Evolutionary conservation across 345 rosid species (phyloP).

Genomic region (Salix suchowensis): DNA sequence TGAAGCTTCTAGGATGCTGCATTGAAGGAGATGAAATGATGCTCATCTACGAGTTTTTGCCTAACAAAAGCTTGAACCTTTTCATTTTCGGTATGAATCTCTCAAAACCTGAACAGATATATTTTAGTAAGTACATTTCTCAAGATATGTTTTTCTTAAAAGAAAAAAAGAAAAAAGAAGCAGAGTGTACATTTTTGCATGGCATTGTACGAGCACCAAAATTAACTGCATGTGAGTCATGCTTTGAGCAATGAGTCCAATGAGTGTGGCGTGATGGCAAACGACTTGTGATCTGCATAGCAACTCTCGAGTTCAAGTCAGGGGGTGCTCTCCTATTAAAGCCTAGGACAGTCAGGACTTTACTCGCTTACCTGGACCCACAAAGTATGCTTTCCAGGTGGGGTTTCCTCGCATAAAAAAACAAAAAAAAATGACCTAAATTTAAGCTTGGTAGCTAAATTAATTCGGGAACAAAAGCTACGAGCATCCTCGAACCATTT

Average conservation of each 20-base stretch:
- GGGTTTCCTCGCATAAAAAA: too few relatives aligned
- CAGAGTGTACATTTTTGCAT: too few relatives aligned
- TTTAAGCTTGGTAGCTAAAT: neutral
- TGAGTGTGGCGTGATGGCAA: too few relatives aligned
- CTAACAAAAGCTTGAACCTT: constrained; percentile 30
- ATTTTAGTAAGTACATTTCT: neutral
- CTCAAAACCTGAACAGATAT: neutral
- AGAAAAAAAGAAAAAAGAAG: too few relatives aligned
- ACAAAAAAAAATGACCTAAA: neutral
- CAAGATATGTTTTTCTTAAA: neutral
- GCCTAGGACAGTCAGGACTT: too few relatives aligned
- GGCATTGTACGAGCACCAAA: neutral
- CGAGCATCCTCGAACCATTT: too few relatives aligned
- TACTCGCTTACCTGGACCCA: too few relatives aligned
- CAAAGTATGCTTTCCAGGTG: too few relatives aligned
- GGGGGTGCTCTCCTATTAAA: too few relatives aligned
- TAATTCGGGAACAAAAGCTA: too few relatives aligned
- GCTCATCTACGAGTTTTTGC: constrained; percentile 24
- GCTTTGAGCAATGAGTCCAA: neutral
- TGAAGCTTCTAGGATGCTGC: constrained; percentile 33
- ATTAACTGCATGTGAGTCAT: neutral
- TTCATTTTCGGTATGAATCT: constrained; percentile 22
- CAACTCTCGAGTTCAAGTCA: too few relatives aligned
- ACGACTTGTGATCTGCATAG: too few relatives aligned
- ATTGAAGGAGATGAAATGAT: constrained; percentile 20